Conservation (phyloP, 2,329 filamentous ascomycete genomes). For the Penicillium glabrum region DNA sequence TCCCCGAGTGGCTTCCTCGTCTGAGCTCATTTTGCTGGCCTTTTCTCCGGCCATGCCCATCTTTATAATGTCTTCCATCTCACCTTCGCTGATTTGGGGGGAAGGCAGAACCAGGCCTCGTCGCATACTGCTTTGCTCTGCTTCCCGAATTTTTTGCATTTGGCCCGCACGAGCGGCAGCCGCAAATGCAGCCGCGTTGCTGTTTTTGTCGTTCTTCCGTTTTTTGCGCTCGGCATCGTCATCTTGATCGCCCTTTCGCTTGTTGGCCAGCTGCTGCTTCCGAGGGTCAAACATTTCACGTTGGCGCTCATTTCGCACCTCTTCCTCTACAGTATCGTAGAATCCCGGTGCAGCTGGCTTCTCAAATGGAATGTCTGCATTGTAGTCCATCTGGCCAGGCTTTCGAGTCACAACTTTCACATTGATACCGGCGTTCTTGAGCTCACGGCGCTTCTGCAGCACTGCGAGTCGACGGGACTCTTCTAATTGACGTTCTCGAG, state of each 20-base stretch:
- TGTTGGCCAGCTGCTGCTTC: conserved; percentile 86
- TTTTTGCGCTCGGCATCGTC: conserved; percentile 78
- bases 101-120: conserved; percentile 77
- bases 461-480: conserved; percentile 87
- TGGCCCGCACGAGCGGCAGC: conserved; percentile 92
- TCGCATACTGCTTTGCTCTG: conserved; percentile 94
- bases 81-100: conserved; percentile 87
- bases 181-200: conserved; percentile 73
- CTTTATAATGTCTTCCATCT: conserved; percentile 97
- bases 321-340: conserved; percentile 87
- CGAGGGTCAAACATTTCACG: conserved; percentile 85
- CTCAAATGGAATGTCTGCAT: conserved; percentile 97
- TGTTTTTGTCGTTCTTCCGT: conserved; percentile 83
- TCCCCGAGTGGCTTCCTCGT: conserved; percentile 82
- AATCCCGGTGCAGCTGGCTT: conserved; percentile 87
- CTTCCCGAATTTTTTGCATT: conserved; percentile 90
- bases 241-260: conserved; percentile 89
- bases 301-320: conserved; percentile 76
- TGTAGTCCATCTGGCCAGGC: conserved; percentile 98
- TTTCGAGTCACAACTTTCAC: conserved; percentile 92
- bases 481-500: conserved; percentile 90
- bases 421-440: conserved; percentile 98
- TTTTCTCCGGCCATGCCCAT: conserved; percentile 94
- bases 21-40: conserved; percentile 71
- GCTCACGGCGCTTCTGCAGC: conserved; percentile 89